Evolutionary conservation across 2,329 filamentous ascomycete genomes (phyloP), one percentile per base, ranked within the genome.

Genomic region (Parastagonospora nodorum): DNA sequence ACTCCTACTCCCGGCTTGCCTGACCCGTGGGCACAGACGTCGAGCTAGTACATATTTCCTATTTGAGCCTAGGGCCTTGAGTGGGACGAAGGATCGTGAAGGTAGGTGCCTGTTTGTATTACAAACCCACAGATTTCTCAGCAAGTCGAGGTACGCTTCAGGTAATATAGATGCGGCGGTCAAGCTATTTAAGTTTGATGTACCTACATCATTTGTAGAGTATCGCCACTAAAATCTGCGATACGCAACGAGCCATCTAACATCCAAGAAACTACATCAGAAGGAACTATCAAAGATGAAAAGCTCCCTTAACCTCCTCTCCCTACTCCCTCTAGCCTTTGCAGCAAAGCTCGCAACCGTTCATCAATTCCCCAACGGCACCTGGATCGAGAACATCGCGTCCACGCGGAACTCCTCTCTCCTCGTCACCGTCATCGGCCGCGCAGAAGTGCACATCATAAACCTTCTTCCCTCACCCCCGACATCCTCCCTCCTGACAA

Each of bases 371-470:
- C 44, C 57, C 4, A 63, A 64, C 29, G 46, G 51, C 16, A 66
- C 61, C 10, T 70, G 64, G 64, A 49, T 69, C 32, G 75, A 77
- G 51, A 77, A 77, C 45, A 58, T 77, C 19, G 70, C 66, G 8
- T 49, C 73, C 2, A 71, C 68, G 15, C 43, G 61, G n/a, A 75
- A 74, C 39, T 72, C 71, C 11, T 61, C 71, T 24, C 53, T 77
- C n/a, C 64, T 77, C 28, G 64, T 71, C n/a, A 57, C 64, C 11
- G 51, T 68, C 4, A 48, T 75, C 8, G 64, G 67, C 35, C 41
- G 44, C 15, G 63, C 74, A 7, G 64, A 72, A 43, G 53, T 77
- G 2, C 66, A 66, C 51, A 58, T 72, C 27, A 54, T 77, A 31
- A 57, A 74, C 43, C 73, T 73, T 2, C 45, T 42, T 10, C 45